Conservation (phyloP, 2,329 filamentous ascomycete species). For the Penicillium hesseltinei region DNA sequence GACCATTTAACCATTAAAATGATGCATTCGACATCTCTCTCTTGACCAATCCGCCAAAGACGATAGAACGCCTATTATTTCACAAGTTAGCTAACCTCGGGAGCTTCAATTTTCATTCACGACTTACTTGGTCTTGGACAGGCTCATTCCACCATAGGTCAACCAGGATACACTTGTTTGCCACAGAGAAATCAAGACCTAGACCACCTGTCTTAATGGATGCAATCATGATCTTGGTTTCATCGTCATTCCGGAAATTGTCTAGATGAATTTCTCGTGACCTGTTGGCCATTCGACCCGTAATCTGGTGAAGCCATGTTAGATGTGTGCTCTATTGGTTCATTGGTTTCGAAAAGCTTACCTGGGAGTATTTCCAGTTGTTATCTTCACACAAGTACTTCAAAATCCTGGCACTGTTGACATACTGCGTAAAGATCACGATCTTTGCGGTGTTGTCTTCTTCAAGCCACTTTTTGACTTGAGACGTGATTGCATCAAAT, state of each 20-base stretch:
- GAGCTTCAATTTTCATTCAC: no score
- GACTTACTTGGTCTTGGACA: slow-evolving; percentile 57
- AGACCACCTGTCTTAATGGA: slow-evolving; percentile 58
- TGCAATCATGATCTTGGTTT: slow-evolving; percentile 52
- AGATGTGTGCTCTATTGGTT: not conserved
- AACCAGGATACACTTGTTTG: slow-evolving; percentile 56
- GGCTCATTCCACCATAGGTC: slow-evolving; percentile 64
- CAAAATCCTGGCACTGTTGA: slow-evolving; percentile 52
- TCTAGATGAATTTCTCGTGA: slow-evolving; percentile 49
- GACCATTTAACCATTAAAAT: slow-evolving; percentile 56
- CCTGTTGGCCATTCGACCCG: slow-evolving; percentile 49
- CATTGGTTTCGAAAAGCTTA: not conserved
- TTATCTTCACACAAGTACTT: slow-evolving; percentile 50
- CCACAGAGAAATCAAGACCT: slow-evolving; percentile 60
- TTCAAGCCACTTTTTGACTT: not conserved
- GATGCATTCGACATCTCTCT: slow-evolving; percentile 57
- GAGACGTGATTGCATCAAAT: not conserved
- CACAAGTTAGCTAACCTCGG: not conserved
- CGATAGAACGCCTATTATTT: slow-evolving; percentile 51
- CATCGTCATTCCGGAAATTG: slow-evolving; percentile 44
- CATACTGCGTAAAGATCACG: slow-evolving; percentile 2
- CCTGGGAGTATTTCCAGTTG: slow-evolving; percentile 42
- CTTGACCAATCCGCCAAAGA: slow-evolving; percentile 65
- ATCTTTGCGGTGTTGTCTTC: not conserved
- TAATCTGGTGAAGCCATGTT: slow-evolving; percentile 32